Percentiles rank a stretch among this genome's conserved stretches.
Conservation (phyloP, 164 flowering plant species). For the Umbellularia californica region DNA sequence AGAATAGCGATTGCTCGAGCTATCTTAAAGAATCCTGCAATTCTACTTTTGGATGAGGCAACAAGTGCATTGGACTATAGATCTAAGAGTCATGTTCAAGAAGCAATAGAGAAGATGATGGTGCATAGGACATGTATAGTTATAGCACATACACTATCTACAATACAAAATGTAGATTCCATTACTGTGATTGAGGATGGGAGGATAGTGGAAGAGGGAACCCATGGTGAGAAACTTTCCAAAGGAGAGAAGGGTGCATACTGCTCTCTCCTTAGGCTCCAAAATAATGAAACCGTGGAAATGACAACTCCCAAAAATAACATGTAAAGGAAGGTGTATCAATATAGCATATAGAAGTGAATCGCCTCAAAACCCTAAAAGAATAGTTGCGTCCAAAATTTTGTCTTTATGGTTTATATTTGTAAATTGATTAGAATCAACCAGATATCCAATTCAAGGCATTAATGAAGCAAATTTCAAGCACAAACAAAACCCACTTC, state of each 20-base stretch:
- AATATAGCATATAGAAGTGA: background rate
- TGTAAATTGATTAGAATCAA: no score
- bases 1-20: constrained; percentile 57
- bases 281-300: background rate
- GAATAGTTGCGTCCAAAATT: no score
- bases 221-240: constrained; percentile 30
- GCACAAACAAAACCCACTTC: background rate
- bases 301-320: background rate
- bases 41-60: constrained; percentile 48
- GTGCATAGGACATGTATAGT: constrained; percentile 42
- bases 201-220: constrained; percentile 37
- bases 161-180: constrained; percentile 38
- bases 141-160: constrained; percentile 44
- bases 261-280: constrained; percentile 12
- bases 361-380: no score
- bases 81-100: constrained; percentile 48
- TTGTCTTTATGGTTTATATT: no score
- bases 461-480: background rate
- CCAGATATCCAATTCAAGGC: background rate
- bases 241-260: constrained; percentile 35
- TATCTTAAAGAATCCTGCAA: constrained; percentile 43
- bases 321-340: background rate
- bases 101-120: constrained; percentile 49
- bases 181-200: constrained; percentile 44
- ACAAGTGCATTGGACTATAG: constrained; percentile 52